Percentiles rank a stretch among this genome's conserved stretches.
Conservation (phyloP, 768 basidiomycete species). For the Suillus discolor region DNA sequence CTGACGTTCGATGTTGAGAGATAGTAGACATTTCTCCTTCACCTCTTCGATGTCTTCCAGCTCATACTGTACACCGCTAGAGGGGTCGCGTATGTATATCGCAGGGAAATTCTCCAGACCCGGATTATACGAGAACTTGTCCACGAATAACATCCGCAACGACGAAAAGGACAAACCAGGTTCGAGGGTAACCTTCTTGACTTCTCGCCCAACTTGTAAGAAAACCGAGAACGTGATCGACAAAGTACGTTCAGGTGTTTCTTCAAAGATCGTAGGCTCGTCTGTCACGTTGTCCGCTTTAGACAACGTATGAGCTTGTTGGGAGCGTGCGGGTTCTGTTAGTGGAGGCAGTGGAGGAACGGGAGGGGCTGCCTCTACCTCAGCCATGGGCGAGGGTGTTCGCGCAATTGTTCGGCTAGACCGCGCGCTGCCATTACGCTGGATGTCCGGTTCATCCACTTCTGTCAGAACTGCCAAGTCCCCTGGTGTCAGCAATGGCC, state of each 20-base stretch:
- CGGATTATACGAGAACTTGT: slow-evolving; percentile 92
- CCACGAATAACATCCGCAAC: slow-evolving; percentile 87
- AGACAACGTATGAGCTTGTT: slow-evolving; percentile 10
- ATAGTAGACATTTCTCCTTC: slow-evolving; percentile 83
- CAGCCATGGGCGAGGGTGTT: slow-evolving; percentile 37
- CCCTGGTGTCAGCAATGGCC: slow-evolving; percentile 62
- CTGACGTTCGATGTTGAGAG: slow-evolving; percentile 96
- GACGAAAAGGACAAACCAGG: slow-evolving; percentile 70
- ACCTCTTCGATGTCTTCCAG: slow-evolving; percentile 94
- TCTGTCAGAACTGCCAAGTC: slow-evolving; percentile 78
- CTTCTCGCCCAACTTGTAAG: slow-evolving; percentile 86
- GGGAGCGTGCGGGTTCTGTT: slow-evolving; percentile 37
- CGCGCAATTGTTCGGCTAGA: slow-evolving; percentile 31
- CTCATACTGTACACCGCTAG: slow-evolving; percentile 93
- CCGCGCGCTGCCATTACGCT: slow-evolving; percentile 14
- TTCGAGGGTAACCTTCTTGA: slow-evolving; percentile 83
- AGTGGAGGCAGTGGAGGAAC: slow-evolving; percentile 54
- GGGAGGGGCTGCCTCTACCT: slow-evolving; percentile 29
- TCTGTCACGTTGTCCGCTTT: slow-evolving; percentile 5
- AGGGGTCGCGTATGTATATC: slow-evolving; percentile 92
- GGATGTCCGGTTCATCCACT: slow-evolving; percentile 54
- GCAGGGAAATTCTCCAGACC: slow-evolving; percentile 93
- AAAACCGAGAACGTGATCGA: slow-evolving; percentile 65
- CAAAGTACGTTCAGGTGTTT: slow-evolving; percentile 19
- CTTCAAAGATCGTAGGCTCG: slow-evolving; percentile 23